Conservation (phyloP, 2,329 filamentous ascomycete genomes). For the Coniosporium tulheliwenetii region DNA sequence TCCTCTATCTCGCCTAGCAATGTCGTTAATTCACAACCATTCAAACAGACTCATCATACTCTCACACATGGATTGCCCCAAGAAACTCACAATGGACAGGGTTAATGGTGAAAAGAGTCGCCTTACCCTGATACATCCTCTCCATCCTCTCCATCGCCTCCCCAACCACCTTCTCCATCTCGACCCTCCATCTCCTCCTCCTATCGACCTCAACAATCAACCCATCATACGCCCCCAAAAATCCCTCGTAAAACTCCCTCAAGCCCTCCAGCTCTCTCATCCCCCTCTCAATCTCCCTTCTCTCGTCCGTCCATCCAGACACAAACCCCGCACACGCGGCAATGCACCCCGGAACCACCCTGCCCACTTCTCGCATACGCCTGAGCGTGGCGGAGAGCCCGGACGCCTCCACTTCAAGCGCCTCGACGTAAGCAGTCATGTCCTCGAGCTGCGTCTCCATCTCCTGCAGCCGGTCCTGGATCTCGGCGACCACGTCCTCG, state of each 20-base stretch:
- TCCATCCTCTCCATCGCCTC: conserved; percentile 67
- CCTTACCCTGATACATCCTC: conserved; percentile 38
- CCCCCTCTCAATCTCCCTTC: conserved; percentile 49
- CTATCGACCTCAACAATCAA: conserved; percentile 73
- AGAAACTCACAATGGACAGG: no score
- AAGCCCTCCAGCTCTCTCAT: conserved; percentile 65
- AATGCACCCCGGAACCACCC: conserved; percentile 49
- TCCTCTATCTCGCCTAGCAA: conserved; percentile 25
- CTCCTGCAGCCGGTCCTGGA: conserved; percentile 57
- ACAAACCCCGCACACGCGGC: conserved; percentile 49
- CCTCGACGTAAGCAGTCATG: conserved; percentile 47
- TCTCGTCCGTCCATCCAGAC: conserved; percentile 57
- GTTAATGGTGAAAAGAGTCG: no score
- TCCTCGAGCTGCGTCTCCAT: conserved; percentile 59
- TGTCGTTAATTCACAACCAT: conserved; percentile 36
- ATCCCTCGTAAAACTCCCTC: conserved; percentile 72
- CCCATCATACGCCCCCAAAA: conserved; percentile 68
- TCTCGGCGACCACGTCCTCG: conserved; percentile 47
- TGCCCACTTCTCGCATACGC: conserved; percentile 51
- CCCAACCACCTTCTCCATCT: conserved; percentile 57
- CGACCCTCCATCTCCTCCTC: conserved; percentile 54
- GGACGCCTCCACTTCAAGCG: conserved; percentile 37
- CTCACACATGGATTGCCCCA: no score
- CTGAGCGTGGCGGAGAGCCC: conserved; percentile 48
- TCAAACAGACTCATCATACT: no score